Base-by-base conservation (phyloP, 345 rosid genomes). In the Brassica carinata region DNA sequence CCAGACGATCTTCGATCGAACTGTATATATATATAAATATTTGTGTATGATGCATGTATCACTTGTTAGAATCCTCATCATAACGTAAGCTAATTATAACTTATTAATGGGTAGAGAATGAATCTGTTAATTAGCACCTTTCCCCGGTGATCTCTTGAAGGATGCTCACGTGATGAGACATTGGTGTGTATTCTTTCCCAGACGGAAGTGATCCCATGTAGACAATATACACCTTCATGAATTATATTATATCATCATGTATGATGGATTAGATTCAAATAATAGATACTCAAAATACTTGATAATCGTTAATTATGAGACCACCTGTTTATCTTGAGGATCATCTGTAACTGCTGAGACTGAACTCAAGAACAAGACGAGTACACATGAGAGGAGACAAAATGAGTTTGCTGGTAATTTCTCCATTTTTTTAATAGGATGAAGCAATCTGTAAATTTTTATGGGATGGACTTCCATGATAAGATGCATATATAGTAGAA, bases 191-290 rank as follows among this genome's bases (percentile, higher is more conserved):
- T 17, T 75, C 61, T 3, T 11, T 57, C 9, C 14, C 77, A 67
- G 76, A 57, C 2, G 80, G 86, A 59, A 81, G 79, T 48, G 83
- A 75, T 13, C 87, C 89, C 89, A 86, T 84, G 48, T 86, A 86
- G 34, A 83, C 83, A 31, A 84, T 30, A n/a, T 82, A 82, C 3
- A 76, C 83, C 89, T 86, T 76, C 64, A 55, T 55, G 62, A n/a
- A 55, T 15, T 55, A 55, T 55, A 15, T 55, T 17, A n/a, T 55
- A n/a, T 55, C 6, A 55, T 17, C 62, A 55, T 55, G 19, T 17
- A 55, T 55, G 62, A 13, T 14, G 57, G 57, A 48, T 48, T 48
- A 8, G 53, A 13, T 45, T 45, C 17, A 9, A 13, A 1, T 2
- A 48, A 48, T 14, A 14, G 17, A 14, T 48, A 48, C n/a, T 14